Conservation (phyloP, 192 early-diverging fungal species). For the Pilaira anomala region DNA sequence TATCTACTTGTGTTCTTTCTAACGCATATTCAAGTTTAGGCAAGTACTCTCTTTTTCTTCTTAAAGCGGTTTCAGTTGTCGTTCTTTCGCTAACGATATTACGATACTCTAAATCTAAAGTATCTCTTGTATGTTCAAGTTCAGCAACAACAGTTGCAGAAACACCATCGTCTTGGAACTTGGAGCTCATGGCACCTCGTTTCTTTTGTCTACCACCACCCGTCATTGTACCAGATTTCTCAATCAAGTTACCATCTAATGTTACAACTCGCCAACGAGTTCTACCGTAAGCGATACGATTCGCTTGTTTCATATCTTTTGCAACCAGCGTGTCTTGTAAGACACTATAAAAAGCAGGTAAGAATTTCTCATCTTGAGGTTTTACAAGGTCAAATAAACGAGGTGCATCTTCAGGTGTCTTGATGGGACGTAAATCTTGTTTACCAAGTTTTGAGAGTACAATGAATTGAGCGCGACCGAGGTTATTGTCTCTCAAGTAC, state of each 20-base stretch:
- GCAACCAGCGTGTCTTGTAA: slow-evolving; percentile 89
- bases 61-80: slow-evolving; percentile 42
- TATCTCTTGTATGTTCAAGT: slow-evolving; percentile 58
- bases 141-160: slow-evolving; percentile 50
- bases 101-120: slow-evolving; percentile 52
- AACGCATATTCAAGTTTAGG: slow-evolving; percentile 59
- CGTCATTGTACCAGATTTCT: slow-evolving; percentile 88
- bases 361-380: slow-evolving; percentile 67
- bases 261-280: slow-evolving; percentile 92
- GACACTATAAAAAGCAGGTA: slow-evolving; percentile 82
- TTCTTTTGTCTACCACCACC: slow-evolving; percentile 78
- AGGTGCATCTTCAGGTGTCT: slow-evolving; percentile 77
- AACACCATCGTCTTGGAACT: slow-evolving; percentile 54
- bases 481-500: slow-evolving; percentile 75
- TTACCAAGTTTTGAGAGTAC: slow-evolving; percentile 73
- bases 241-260: slow-evolving; percentile 87
- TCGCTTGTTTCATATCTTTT: slow-evolving; percentile 75
- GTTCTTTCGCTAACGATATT: slow-evolving; percentile 45
- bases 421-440: slow-evolving; percentile 45
- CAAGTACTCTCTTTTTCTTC: slow-evolving; percentile 49
- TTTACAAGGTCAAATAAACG: slow-evolving; percentile 89
- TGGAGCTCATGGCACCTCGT: slow-evolving; percentile 89
- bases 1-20: slow-evolving; percentile 72
- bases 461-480: slow-evolving; percentile 85
- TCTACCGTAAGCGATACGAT: slow-evolving; percentile 81